Evolutionary conservation across 371 early-diverging fungal species (phyloP).

Genomic region (Rhizopus stolonifer): DNA sequence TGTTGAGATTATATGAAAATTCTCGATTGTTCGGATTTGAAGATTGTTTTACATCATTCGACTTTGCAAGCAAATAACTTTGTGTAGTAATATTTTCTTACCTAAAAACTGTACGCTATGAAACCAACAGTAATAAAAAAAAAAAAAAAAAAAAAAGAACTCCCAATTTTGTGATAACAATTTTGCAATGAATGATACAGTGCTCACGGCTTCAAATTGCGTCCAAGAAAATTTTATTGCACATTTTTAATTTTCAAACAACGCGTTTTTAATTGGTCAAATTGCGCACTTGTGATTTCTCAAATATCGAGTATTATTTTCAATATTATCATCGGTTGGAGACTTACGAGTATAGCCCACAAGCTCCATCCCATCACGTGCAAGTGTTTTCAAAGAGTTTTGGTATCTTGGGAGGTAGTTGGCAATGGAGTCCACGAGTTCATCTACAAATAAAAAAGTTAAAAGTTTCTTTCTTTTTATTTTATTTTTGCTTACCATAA

Average conservation of each 20-base stretch:
- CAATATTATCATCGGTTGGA: conserved; percentile 5
- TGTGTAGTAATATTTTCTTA: too few relatives aligned
- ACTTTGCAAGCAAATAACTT: too few relatives aligned
- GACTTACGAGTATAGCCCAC: conserved; percentile 10
- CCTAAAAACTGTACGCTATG: too few relatives aligned
- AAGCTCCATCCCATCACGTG: conserved; percentile 9
- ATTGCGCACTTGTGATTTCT: conserved; percentile 2
- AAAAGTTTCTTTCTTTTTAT: conserved; percentile 1
- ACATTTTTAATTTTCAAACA: conserved; percentile 1
- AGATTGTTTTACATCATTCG: too few relatives aligned
- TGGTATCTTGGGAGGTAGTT: conserved; percentile 19
- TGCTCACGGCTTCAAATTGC: conserved; percentile 1
- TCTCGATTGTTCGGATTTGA: too few relatives aligned
- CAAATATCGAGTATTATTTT: conserved; percentile 2
- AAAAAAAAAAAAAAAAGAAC: too few relatives aligned
- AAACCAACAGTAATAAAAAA: too few relatives aligned
- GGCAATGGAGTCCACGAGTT: conserved; percentile 10
- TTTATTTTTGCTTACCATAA: too few relatives aligned
- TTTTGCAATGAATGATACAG: too few relatives aligned
- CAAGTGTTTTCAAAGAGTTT: conserved; percentile 12
- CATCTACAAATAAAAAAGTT: conserved; percentile 15
- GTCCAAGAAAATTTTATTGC: conserved; percentile 1
- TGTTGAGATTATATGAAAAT: too few relatives aligned
- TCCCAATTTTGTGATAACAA: too few relatives aligned
- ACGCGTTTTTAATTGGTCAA: background rate